phyloP scores from a whole-genome alignment of 2,329 filamentous ascomycete species.

The Colletotrichum karsti region DNA sequence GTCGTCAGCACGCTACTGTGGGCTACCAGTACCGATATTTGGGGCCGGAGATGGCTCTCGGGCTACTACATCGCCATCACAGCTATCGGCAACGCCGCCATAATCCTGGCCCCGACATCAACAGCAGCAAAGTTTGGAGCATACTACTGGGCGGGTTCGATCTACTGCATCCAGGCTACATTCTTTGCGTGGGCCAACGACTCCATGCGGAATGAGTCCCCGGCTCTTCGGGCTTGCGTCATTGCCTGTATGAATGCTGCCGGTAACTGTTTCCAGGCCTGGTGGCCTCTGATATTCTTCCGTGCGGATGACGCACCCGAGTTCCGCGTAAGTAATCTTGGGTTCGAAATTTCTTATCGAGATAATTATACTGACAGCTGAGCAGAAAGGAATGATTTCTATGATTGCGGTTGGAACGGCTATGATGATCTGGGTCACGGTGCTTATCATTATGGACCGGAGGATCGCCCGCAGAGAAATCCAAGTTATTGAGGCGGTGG shows the following conservation, averaged over 20 bases:
- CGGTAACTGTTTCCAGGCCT: slow-evolving; percentile 7
- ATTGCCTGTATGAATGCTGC: slow-evolving; percentile 15
- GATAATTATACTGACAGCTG: not conserved
- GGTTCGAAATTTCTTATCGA: not conserved
- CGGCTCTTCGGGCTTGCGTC: not conserved
- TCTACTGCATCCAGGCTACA: slow-evolving; percentile 5
- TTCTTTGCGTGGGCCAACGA: slow-evolving; percentile 15
- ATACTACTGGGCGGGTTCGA: not conserved
- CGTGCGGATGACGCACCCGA: not conserved
- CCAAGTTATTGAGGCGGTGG: not conserved
- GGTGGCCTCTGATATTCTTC: slow-evolving; percentile 8
- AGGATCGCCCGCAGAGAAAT: not conserved
- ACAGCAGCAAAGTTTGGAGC: slow-evolving; percentile 1
- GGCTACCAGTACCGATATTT: not conserved
- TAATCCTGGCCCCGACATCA: not conserved
- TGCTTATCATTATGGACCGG: not conserved
- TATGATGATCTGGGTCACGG: slow-evolving; percentile 3
- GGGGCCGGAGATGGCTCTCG: not conserved
- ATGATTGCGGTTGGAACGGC: not conserved
- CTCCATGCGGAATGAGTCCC: not conserved
- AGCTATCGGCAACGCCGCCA: not conserved
- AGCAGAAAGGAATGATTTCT: slow-evolving; percentile 3
- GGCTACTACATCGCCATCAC: not conserved
- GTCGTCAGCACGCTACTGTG: slow-evolving; percentile 1
- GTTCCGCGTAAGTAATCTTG: not conserved